phyloP scores from a whole-genome alignment of 1,284 basidiomycete species.

The Melampsora abietis-canadensis region DNA sequence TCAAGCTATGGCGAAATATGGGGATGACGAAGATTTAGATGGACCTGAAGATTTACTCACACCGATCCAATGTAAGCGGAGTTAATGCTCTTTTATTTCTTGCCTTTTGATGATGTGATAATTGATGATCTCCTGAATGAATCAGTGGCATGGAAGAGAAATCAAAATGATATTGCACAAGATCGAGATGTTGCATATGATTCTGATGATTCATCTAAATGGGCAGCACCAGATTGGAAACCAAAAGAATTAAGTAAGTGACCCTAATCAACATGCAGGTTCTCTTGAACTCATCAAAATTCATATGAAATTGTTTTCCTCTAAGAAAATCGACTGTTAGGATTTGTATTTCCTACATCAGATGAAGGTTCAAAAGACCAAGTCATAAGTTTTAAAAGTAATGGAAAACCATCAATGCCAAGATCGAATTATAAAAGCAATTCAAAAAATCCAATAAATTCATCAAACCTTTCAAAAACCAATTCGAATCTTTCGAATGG shows the following conservation, averaged over 20 bases:
- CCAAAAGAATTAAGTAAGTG: slow-evolving; percentile 41
- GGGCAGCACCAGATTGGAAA: slow-evolving; percentile 30
- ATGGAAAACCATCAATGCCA: neutral
- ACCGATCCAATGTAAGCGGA: slow-evolving; percentile 24
- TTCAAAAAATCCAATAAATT: no score
- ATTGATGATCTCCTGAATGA: neutral
- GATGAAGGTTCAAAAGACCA: slow-evolving; percentile 32
- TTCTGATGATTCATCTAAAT: slow-evolving; percentile 31
- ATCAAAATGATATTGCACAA: slow-evolving; percentile 32
- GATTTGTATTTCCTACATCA: slow-evolving; percentile 34
- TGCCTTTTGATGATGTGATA: neutral
- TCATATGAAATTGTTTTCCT: neutral
- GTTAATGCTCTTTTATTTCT: neutral
- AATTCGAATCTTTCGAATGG: no score
- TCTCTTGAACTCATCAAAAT: neutral
- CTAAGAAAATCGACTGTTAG: slow-evolving; percentile 29
- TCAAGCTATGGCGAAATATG: slow-evolving; percentile 39
- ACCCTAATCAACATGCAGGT: neutral
- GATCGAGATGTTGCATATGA: slow-evolving; percentile 40
- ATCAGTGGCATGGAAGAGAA: slow-evolving; percentile 39
- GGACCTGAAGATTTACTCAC: slow-evolving; percentile 19
- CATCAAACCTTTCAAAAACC: no score
- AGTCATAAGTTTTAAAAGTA: slow-evolving; percentile 31
- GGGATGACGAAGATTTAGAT: slow-evolving; percentile 37
- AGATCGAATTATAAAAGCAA: no score